These are phyloP conservation scores for Eucalyptus polybractea DNA, from an alignment of 345 rosid species.

Conservation along the genomic window DNA sequence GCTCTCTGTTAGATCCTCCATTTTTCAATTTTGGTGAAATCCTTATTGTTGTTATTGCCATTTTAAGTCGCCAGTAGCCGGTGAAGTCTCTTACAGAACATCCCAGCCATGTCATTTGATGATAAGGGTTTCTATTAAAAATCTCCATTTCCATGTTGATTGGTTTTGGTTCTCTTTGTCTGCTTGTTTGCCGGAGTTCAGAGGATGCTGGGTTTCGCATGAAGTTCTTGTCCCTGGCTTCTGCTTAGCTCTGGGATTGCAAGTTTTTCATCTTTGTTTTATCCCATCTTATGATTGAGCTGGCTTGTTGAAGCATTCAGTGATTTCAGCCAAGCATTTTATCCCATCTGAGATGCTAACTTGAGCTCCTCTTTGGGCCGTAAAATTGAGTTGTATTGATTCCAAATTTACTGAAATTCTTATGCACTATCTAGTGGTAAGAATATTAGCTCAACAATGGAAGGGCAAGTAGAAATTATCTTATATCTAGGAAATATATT, in stretches of 20 bases:
- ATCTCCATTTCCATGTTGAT: neutral
- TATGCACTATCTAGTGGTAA: neutral
- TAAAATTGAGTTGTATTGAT: neutral
- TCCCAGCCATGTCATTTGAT: neutral
- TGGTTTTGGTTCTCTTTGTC: neutral
- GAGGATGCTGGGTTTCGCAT: neutral
- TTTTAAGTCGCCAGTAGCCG: no score
- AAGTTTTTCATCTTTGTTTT: neutral
- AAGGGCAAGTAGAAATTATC: neutral
- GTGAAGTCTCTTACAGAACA: neutral
- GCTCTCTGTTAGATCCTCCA: neutral
- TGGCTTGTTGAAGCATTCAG: neutral
- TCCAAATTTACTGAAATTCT: neutral
- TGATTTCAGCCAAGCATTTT: neutral
- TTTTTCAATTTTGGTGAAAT: neutral
- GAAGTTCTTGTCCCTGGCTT: neutral
- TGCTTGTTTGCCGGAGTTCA: neutral
- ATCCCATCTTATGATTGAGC: neutral
- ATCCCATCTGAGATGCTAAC: neutral
- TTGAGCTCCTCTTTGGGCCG: neutral
- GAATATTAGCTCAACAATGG: neutral
- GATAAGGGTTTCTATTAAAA: neutral
- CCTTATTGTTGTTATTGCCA: neutral
- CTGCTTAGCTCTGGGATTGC: neutral
- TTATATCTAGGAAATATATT: neutral